Conservation (phyloP, 148 eudicot species). For the Rhododendron molle region DNA sequence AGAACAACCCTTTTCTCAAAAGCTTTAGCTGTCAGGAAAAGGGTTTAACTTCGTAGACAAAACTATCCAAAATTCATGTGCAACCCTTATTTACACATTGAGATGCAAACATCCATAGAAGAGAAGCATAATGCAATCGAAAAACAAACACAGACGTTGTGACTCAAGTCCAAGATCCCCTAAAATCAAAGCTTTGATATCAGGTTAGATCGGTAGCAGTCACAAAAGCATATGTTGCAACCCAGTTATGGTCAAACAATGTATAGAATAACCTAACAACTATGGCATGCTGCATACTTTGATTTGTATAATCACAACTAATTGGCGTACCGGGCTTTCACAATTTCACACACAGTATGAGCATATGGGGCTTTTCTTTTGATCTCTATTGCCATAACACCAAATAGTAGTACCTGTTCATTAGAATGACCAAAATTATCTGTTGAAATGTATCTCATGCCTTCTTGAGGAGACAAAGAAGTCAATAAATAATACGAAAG, state of each 20-base stretch:
- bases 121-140: background rate
- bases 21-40: background rate
- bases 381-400: constrained; percentile 94
- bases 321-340: constrained; percentile 65
- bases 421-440: background rate
- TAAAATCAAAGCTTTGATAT: background rate
- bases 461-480: background rate
- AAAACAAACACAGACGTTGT: background rate
- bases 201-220: background rate
- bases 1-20: background rate
- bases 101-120: background rate
- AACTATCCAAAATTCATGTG: background rate
- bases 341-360: constrained; percentile 95
- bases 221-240: background rate
- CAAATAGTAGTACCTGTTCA: constrained; percentile 77
- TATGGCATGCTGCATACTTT: background rate
- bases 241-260: background rate
- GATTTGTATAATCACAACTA: background rate
- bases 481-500: background rate
- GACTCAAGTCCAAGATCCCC: background rate
- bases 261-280: background rate
- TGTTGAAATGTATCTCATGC: background rate
- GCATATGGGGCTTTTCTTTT: constrained; percentile 97
- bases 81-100: background rate
- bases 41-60: background rate